Evolutionary conservation across 2,329 filamentous ascomycete species (phyloP), one percentile per base, ranked within the genome.

Genomic region (Aspergillus arachidicola): DNA sequence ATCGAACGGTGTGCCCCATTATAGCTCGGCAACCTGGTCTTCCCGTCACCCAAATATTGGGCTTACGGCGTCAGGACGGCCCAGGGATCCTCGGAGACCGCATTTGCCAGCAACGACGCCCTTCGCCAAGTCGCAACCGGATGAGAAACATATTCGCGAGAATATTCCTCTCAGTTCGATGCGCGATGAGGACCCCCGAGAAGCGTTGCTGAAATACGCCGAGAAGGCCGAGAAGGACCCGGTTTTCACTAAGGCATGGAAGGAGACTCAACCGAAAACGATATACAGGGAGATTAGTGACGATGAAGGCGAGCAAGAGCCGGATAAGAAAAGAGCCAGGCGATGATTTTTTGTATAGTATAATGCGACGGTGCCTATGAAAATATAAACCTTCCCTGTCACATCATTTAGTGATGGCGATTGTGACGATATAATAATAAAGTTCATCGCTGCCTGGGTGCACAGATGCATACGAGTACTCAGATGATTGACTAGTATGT

Each of bases 131-230:
- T 91, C 85, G 64, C 91, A 95, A 72, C 94, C 94, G 0, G 94
- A 98, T 76, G 91, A 94, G 76, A 90, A 91, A 72, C 92, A 96
- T 75, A 92, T 99, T 65, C 90, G 89, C 71, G 88, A 94, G 74
- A 92, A 91, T 68, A 96, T 98, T 59, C 93, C 94, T 32, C 85
- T 98, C 14, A 94, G 93, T 66, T 89, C 88, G 66, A 96, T 99
- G 92, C 85, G 96, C 55, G 94, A 99, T 78, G 95, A 99, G 77
- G 95, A 99, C 81, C 95, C 95, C 0, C 85, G 95, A 67, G 95
- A 97, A 79, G 95, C 95, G 53, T 81, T 99, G 73, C 81, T 99
- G 64, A 97, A 96, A 81, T 99, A 98, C 82, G 94, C 93, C 43
- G 92, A 96, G 60, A 90, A 96, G 75, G 93, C 94, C 14, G 89